Conservation (phyloP, 441 rosid genomes). For the Populus trichocarpa region DNA sequence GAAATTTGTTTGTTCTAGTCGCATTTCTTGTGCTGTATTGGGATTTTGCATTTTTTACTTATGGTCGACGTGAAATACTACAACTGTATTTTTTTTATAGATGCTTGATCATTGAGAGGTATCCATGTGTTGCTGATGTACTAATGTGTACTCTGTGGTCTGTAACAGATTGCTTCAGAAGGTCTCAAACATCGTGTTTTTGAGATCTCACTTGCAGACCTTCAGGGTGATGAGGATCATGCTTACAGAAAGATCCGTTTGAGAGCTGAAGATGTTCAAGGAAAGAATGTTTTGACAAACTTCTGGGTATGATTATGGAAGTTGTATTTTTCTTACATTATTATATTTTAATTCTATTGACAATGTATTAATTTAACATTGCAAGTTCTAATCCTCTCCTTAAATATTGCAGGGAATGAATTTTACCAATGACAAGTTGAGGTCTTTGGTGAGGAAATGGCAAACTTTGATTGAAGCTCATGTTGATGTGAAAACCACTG, state of each 20-base stretch:
- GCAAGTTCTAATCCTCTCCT: not conserved
- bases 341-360: not conserved
- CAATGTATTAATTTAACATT: not conserved
- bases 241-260: constrained; percentile 82
- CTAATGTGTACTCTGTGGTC: not conserved
- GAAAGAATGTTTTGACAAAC: constrained; percentile 79
- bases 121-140: not conserved
- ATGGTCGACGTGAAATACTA: not conserved
- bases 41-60: too few relatives aligned
- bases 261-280: constrained; percentile 94
- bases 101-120: not conserved
- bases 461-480: constrained; percentile 88
- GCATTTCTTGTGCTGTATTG: too few relatives aligned
- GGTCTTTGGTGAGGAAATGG: constrained; percentile 91
- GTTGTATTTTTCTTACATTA: not conserved
- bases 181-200: constrained; percentile 87
- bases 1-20: too few relatives aligned
- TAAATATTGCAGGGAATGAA: constrained; percentile 45
- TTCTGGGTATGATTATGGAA: constrained; percentile 67
- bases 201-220: constrained; percentile 84
- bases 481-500: constrained; percentile 91
- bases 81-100: not conserved
- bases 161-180: constrained; percentile 84
- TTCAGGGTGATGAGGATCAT: constrained; percentile 76
- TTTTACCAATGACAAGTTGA: constrained; percentile 82